A percentile compares a stretch with the other conserved stretches of the same genome.
These are phyloP conservation scores for Xylaria cubensis DNA, from an alignment of 495 filamentous ascomycete genomes.

Conservation along the genomic window DNA sequence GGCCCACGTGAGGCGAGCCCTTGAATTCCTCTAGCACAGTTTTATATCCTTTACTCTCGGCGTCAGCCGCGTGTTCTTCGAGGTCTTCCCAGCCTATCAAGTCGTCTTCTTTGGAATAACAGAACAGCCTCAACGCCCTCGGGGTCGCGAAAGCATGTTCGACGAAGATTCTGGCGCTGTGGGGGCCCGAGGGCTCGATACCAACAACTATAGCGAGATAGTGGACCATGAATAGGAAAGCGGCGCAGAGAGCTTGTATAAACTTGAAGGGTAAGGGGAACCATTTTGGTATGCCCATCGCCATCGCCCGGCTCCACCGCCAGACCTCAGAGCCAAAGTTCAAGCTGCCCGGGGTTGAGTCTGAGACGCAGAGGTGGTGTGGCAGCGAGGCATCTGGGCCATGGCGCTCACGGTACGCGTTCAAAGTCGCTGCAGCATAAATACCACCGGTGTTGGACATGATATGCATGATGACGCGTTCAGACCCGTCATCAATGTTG, in stretches of 20 bases:
- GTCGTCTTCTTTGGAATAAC: slow-evolving; percentile 62
- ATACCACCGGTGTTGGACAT: slow-evolving; percentile 62
- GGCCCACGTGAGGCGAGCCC: slow-evolving; percentile 60
- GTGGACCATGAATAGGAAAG: slow-evolving; percentile 42
- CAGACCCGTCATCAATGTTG: slow-evolving; percentile 32
- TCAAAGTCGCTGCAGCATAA: slow-evolving; percentile 55
- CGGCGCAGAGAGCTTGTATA: slow-evolving; percentile 49
- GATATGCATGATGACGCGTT: slow-evolving; percentile 53
- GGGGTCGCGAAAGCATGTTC: slow-evolving; percentile 39
- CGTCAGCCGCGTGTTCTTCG: slow-evolving; percentile 55
- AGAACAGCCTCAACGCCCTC: slow-evolving; percentile 49
- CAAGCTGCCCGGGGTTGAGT: slow-evolving; percentile 60
- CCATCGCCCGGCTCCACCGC: slow-evolving; percentile 60
- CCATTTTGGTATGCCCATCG: slow-evolving; percentile 50
- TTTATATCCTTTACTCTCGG: slow-evolving; percentile 49
- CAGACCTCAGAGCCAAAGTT: slow-evolving; percentile 55
- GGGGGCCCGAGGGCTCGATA: slow-evolving; percentile 43
- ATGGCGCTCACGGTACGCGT: slow-evolving; percentile 49
- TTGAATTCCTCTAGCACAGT: slow-evolving; percentile 56
- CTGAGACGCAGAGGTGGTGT: slow-evolving; percentile 53
- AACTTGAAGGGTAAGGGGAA: slow-evolving; percentile 54
- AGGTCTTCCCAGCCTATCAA: slow-evolving; percentile 61
- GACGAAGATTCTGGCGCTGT: slow-evolving; percentile 44
- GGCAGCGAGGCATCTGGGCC: slow-evolving; percentile 49
- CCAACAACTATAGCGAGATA: slow-evolving; percentile 42